Evolutionary conservation across 108 stramenopile genomes (phyloP).

Genomic region (Seminavis robusta): DNA sequence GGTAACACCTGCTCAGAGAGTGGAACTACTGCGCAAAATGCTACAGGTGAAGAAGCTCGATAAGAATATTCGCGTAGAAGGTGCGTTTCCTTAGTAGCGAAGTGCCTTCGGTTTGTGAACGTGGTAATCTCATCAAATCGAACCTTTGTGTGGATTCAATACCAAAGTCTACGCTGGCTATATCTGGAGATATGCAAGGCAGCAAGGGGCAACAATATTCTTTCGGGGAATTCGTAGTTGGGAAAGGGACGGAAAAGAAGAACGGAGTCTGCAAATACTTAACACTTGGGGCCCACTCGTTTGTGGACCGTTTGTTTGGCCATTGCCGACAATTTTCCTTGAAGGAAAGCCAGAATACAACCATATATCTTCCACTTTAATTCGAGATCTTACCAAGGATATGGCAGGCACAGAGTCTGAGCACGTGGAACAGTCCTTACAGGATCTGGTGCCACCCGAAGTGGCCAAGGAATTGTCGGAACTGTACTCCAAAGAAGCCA

Average conservation of each 20-base stretch:
- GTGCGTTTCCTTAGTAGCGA: no score
- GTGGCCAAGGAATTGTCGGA: no score
- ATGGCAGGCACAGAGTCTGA: background rate
- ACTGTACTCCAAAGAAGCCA: no score
- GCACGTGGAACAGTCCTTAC: no score
- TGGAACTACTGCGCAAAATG: conserved; percentile 48
- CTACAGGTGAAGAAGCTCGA: no score
- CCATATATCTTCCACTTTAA: conserved; percentile 69
- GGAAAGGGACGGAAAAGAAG: conserved; percentile 76
- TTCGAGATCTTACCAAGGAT: conserved; percentile 41
- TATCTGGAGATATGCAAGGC: conserved; percentile 80
- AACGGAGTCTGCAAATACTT: conserved; percentile 60
- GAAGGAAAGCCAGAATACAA: conserved; percentile 81
- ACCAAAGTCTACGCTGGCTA: conserved; percentile 65
- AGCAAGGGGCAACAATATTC: conserved; percentile 47
- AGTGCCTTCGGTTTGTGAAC: no score
- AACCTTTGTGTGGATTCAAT: background rate
- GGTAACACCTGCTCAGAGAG: conserved; percentile 67
- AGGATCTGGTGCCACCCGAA: no score
- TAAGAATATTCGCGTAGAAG: no score
- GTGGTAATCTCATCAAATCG: no score
- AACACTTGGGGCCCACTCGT: conserved; percentile 68
- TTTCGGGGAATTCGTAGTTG: conserved; percentile 85
- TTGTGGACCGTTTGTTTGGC: conserved; percentile 55
- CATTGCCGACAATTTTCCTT: conserved; percentile 64